A percentile compares a stretch with the other conserved stretches of the same genome.
phyloP scores from a whole-genome alignment of 2,329 filamentous ascomycete genomes.

The Venturiaceae sp. region DNA sequence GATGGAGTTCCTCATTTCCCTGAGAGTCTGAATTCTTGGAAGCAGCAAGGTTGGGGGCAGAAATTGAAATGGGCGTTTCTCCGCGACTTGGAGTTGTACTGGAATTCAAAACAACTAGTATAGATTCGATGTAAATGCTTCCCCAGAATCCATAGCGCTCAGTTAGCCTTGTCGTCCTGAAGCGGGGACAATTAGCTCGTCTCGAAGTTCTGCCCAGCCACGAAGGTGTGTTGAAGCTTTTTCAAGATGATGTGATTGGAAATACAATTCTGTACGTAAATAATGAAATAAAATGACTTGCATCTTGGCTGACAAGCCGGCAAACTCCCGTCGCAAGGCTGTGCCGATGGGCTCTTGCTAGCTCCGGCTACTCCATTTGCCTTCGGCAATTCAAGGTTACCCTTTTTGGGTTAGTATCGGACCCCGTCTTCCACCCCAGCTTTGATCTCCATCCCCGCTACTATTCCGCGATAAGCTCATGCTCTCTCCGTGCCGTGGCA shows the following conservation, averaged over 20 bases:
- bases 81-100: constrained; percentile 27
- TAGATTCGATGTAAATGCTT: neutral
- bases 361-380: neutral
- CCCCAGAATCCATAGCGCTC: neutral
- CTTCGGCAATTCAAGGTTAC: neutral
- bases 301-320: no score
- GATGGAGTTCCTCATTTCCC: constrained; percentile 17
- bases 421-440: neutral
- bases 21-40: constrained; percentile 19
- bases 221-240: no score
- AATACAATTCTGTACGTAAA: no score
- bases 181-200: neutral
- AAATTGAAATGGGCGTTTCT: constrained; percentile 16
- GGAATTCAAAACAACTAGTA: neutral
- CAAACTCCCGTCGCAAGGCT: neutral
- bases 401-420: neutral
- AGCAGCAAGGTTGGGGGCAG: constrained; percentile 17
- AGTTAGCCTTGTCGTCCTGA: neutral
- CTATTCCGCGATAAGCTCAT: neutral
- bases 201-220: neutral
- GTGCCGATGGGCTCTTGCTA: neutral
- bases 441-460: neutral
- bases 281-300: no score
- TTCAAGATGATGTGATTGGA: no score
- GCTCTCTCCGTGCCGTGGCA: neutral